A percentile compares a stretch with the other conserved stretches of the same genome.
These are phyloP conservation scores for Schizochytrium sp. DNA, from an alignment of 108 stramenopile species.

Conservation along the genomic window DNA sequence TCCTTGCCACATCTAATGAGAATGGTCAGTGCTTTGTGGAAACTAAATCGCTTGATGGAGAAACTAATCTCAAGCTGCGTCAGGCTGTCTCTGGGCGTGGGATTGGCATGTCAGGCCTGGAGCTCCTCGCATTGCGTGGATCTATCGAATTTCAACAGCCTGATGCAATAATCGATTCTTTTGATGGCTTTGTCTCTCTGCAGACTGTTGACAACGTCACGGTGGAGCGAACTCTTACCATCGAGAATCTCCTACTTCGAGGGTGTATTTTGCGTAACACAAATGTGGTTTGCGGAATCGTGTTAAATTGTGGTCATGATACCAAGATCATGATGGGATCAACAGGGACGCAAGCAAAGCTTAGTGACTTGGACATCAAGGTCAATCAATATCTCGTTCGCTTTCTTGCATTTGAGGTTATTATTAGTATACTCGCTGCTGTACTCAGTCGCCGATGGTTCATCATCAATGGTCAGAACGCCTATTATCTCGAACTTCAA, in stretches of 20 bases:
- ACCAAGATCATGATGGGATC: slow-evolving; percentile 76
- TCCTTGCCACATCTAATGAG: slow-evolving; percentile 86
- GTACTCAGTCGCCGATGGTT: slow-evolving; percentile 57
- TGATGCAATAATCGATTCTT: slow-evolving; percentile 68
- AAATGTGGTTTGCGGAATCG: slow-evolving; percentile 70
- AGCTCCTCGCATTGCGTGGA: slow-evolving; percentile 32
- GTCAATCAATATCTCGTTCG: slow-evolving; percentile 68
- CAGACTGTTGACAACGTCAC: slow-evolving; percentile 14
- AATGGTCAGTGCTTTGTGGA: slow-evolving; percentile 88
- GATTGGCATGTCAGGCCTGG: slow-evolving; percentile 42
- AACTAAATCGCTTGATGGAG: slow-evolving; percentile 95
- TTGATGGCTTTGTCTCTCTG: slow-evolving; percentile 57
- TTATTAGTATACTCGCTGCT: slow-evolving; percentile 70
- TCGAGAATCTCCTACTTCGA: slow-evolving; percentile 71
- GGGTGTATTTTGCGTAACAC: slow-evolving; percentile 76
- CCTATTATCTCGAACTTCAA: slow-evolving; percentile 28
- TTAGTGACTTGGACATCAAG: slow-evolving; percentile 64
- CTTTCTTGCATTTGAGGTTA: slow-evolving; percentile 62
- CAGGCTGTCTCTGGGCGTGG: slow-evolving; percentile 72
- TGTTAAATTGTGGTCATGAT: slow-evolving; percentile 75
- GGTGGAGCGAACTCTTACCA: slow-evolving; percentile 53
- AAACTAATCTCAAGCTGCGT: slow-evolving; percentile 92
- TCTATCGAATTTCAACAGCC: slow-evolving; percentile 71
- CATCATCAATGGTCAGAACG: background rate
- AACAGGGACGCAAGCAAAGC: slow-evolving; percentile 63